phyloP scores from a whole-genome alignment of 495 filamentous ascomycete genomes.

The Rostrohypoxylon terebratum region DNA sequence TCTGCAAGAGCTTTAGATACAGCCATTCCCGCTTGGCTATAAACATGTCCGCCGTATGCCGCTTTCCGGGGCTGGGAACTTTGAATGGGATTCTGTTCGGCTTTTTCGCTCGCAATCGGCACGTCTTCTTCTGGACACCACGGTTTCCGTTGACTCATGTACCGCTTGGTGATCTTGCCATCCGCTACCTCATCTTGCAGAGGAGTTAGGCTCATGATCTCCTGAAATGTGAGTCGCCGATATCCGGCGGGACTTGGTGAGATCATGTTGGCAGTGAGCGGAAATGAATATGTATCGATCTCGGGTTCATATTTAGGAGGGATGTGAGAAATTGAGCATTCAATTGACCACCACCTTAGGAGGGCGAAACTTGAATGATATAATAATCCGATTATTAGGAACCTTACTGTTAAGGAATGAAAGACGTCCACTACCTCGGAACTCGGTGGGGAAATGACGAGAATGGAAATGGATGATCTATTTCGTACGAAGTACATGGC shows the following conservation, averaged over 20 bases:
- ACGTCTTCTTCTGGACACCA: constrained; percentile 51
- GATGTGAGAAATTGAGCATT: background rate
- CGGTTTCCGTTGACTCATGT: constrained; percentile 52
- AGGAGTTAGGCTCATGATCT: constrained; percentile 51
- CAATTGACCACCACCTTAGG: too few species aligned
- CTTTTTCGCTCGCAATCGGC: constrained; percentile 1
- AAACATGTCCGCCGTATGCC: constrained; percentile 75
- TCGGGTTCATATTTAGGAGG: background rate
- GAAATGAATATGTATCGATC: background rate
- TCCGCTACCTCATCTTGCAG: constrained; percentile 44
- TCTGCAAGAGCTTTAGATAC: constrained; percentile 65
- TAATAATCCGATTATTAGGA: too few species aligned
- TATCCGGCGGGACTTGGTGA: background rate
- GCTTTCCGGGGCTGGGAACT: constrained; percentile 17
- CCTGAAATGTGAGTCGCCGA: constrained; percentile 53
- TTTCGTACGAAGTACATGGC: too few species aligned
- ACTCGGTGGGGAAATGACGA: too few species aligned
- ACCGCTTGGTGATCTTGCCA: constrained; percentile 45
- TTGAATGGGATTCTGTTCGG: constrained; percentile 15
- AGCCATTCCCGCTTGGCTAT: constrained; percentile 72
- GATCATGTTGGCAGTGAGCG: background rate
- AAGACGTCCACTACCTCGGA: too few species aligned
- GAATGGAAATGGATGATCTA: too few species aligned
- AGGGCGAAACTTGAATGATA: too few species aligned
- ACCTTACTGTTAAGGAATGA: too few species aligned